Percentiles rank a stretch among this genome's conserved stretches.
phyloP scores from a whole-genome alignment of 345 rosid species.

The Eucalyptus polybractea region DNA sequence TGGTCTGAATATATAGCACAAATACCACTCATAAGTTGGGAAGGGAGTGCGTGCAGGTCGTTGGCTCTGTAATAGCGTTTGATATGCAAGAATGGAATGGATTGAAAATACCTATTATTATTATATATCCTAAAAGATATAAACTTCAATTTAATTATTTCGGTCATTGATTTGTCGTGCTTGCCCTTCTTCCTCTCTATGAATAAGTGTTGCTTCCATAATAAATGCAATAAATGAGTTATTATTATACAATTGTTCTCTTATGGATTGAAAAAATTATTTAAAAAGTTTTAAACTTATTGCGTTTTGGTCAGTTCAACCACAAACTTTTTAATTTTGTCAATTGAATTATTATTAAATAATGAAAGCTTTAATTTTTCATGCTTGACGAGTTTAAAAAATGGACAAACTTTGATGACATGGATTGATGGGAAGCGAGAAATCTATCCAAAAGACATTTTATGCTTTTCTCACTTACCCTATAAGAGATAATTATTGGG shows the following conservation, averaged over 20 bases:
- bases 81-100: neutral
- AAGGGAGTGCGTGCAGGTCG: neutral
- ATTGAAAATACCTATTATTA: neutral
- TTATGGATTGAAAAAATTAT: neutral
- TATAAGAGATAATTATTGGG: neutral
- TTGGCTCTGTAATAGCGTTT: neutral
- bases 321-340: neutral
- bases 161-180: neutral
- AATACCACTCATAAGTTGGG: neutral
- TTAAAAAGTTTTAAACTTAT: no score
- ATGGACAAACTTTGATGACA: neutral
- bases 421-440: neutral
- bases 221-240: neutral
- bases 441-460: neutral
- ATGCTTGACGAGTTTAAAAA: neutral
- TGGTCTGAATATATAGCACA: neutral
- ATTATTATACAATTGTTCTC: neutral
- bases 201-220: neutral
- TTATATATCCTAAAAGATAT: neutral
- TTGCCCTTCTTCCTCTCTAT: no score
- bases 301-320: no score
- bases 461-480: neutral
- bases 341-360: no score
- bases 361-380: neutral
- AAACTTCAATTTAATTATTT: neutral